These are phyloP conservation scores for Apiospora rasikravindrae DNA, from an alignment of 2,329 filamentous ascomycete species.

Conservation along the genomic window DNA sequence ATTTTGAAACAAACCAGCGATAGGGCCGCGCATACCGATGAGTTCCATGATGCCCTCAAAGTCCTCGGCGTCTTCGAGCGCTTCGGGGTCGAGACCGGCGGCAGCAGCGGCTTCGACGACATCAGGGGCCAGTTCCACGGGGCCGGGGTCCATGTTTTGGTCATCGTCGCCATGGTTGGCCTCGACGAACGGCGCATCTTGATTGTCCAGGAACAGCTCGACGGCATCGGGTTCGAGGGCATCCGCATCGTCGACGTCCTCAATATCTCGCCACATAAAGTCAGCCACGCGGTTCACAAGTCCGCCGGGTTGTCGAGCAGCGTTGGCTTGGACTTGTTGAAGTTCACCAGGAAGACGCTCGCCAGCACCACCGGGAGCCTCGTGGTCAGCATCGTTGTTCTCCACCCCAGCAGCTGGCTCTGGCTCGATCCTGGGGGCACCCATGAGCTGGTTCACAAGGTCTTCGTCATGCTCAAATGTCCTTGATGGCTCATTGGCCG, in stretches of 20 bases:
- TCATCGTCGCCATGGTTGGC: constrained; percentile 44
- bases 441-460: neutral
- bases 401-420: neutral
- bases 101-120: constrained; percentile 68
- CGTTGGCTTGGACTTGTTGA: constrained; percentile 18
- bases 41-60: constrained; percentile 96
- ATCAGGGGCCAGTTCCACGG: constrained; percentile 53
- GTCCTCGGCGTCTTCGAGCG: constrained; percentile 87
- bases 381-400: neutral
- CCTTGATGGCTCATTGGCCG: neutral
- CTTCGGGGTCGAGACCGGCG: constrained; percentile 74
- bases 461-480: neutral
- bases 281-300: constrained; percentile 54
- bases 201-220: constrained; percentile 59
- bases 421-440: neutral
- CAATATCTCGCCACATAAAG: constrained; percentile 67
- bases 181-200: constrained; percentile 45
- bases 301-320: constrained; percentile 40
- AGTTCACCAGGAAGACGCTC: constrained; percentile 22
- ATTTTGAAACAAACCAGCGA: constrained; percentile 90
- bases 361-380: constrained; percentile 14
- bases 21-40: constrained; percentile 92
- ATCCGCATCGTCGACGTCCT: constrained; percentile 48
- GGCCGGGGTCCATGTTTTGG: constrained; percentile 38
- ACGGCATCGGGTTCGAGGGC: constrained; percentile 68